phyloP scores from a whole-genome alignment of 441 rosid species.

The Populus hybrid region DNA sequence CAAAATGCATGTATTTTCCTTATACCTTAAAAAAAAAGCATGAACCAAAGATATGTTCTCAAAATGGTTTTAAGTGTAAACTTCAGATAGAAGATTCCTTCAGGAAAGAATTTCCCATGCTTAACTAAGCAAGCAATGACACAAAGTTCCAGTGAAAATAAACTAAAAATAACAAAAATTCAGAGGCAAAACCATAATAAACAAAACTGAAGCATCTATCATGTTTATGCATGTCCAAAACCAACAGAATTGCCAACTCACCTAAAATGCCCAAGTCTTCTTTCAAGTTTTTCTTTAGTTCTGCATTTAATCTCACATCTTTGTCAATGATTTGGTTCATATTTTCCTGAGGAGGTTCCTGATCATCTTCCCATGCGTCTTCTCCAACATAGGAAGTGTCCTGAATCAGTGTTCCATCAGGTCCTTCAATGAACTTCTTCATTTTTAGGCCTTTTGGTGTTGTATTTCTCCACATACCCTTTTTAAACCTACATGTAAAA shows the following conservation, averaged over 20 bases:
- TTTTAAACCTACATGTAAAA: slow-evolving; percentile 64
- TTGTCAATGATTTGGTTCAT: slow-evolving; percentile 55
- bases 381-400: slow-evolving; percentile 90
- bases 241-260: slow-evolving; percentile 29
- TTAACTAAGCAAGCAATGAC: background rate
- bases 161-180: background rate
- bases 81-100: slow-evolving; percentile 5
- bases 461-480: slow-evolving; percentile 78
- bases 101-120: background rate
- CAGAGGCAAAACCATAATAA: slow-evolving; percentile 6
- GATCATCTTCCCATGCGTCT: slow-evolving; percentile 85
- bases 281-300: slow-evolving; percentile 64
- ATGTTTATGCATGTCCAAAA: slow-evolving; percentile 14
- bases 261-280: slow-evolving; percentile 70
- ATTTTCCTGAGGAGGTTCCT: slow-evolving; percentile 46
- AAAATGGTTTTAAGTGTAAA: background rate
- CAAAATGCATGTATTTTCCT: background rate
- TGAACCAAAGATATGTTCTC: background rate
- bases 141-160: background rate
- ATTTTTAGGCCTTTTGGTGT: slow-evolving; percentile 85
- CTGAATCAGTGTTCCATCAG: slow-evolving; percentile 73
- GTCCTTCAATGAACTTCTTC: slow-evolving; percentile 76
- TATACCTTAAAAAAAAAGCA: background rate
- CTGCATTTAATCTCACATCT: slow-evolving; percentile 46
- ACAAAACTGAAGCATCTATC: slow-evolving; percentile 1